Percentiles rank a stretch among this genome's conserved stretches.
phyloP scores from a whole-genome alignment of 768 basidiomycete genomes.

The Pisolithus tinctorius region DNA sequence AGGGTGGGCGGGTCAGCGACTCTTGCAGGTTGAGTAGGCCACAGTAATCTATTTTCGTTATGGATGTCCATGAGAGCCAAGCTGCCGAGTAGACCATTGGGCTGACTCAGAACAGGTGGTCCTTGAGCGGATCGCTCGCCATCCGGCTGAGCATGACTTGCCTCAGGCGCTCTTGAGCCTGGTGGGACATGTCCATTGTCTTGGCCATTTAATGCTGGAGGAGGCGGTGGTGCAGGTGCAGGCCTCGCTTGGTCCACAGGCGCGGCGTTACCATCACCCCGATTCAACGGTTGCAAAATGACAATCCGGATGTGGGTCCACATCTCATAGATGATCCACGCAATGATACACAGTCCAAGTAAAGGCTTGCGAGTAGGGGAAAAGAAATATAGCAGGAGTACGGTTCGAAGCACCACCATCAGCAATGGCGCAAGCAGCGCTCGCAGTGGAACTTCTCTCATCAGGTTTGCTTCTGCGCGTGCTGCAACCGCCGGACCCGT shows the following conservation, averaged over 20 bases:
- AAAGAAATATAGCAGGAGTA: slow-evolving; percentile 70
- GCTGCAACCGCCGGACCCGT: slow-evolving; percentile 12
- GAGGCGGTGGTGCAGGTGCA: slow-evolving; percentile 13
- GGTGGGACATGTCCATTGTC: slow-evolving; percentile 11
- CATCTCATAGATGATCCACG: slow-evolving; percentile 71
- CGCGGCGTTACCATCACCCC: slow-evolving; percentile 22
- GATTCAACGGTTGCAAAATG: slow-evolving; percentile 31
- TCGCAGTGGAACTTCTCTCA: slow-evolving; percentile 58
- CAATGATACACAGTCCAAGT: slow-evolving; percentile 56
- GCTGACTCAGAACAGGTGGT: slow-evolving; percentile 24
- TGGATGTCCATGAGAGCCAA: slow-evolving; percentile 54
- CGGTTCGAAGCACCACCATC: slow-evolving; percentile 62
- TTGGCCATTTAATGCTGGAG: slow-evolving; percentile 10
- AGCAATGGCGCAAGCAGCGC: slow-evolving; percentile 61
- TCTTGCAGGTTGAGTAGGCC: slow-evolving; percentile 20
- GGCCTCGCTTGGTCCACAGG: slow-evolving; percentile 16
- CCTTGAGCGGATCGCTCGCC: slow-evolving; percentile 19
- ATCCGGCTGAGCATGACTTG: slow-evolving; percentile 8
- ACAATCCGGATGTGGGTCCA: slow-evolving; percentile 59
- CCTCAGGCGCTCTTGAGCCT: slow-evolving; percentile 8
- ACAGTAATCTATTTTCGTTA: slow-evolving; percentile 47
- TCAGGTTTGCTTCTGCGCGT: slow-evolving; percentile 24
- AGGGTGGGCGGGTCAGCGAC: slow-evolving; percentile 37
- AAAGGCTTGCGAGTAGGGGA: slow-evolving; percentile 68
- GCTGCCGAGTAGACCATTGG: slow-evolving; percentile 37